These are phyloP conservation scores for Cutaneotrichosporon curvatum DNA, from an alignment of 1,284 basidiomycete genomes.

Conservation along the genomic window DNA sequence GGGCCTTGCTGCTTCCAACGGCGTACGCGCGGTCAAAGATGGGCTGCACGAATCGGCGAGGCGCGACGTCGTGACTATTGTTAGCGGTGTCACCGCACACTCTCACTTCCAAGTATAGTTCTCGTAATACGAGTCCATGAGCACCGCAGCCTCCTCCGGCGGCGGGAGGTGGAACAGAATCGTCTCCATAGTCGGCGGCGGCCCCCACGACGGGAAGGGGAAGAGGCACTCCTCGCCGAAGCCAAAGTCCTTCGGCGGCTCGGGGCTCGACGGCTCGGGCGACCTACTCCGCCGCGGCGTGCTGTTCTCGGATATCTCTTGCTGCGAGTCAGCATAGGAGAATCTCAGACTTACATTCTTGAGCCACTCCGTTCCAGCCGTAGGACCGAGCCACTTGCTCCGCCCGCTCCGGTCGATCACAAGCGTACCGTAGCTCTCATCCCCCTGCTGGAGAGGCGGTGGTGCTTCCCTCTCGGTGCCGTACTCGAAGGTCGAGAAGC, in stretches of 20 bases:
- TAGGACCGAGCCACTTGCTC: slow-evolving; percentile 32
- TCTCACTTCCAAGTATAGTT: slow-evolving; percentile 35
- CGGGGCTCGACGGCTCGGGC: background rate
- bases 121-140: slow-evolving; percentile 28
- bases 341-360: slow-evolving; percentile 15
- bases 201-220: slow-evolving; percentile 13
- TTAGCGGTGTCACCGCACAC: too few relatives aligned
- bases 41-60: slow-evolving; percentile 23
- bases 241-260: background rate
- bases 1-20: background rate
- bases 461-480: too few relatives aligned
- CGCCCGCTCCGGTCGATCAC: slow-evolving; percentile 28
- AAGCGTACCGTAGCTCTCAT: slow-evolving; percentile 33
- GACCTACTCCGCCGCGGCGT: background rate
- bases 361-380: slow-evolving; percentile 36
- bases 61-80: slow-evolving; percentile 26
- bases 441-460: background rate
- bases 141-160: slow-evolving; percentile 21
- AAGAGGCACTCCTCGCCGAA: slow-evolving; percentile 9
- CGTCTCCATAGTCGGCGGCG: slow-evolving; percentile 14
- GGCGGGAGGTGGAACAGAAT: slow-evolving; percentile 22
- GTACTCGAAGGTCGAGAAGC: too few relatives aligned
- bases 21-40: slow-evolving; percentile 23
- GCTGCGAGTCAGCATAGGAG: slow-evolving; percentile 3
- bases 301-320: slow-evolving; percentile 5